These are phyloP conservation scores for Scedosporium minutisporum DNA, from an alignment of 2,329 filamentous ascomycete genomes.

Conservation along the genomic window DNA sequence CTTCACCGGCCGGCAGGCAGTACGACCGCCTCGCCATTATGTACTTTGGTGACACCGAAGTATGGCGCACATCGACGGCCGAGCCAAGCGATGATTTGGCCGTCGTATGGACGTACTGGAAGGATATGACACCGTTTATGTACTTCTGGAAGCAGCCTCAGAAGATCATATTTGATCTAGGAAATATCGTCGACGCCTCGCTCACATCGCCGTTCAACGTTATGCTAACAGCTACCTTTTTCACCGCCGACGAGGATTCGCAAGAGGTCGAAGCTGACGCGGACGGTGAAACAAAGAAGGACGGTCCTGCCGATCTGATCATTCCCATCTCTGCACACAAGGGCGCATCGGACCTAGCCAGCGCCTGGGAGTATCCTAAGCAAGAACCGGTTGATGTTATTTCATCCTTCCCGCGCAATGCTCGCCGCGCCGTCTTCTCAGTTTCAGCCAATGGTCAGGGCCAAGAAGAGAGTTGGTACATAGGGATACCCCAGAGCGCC, in stretches of 20 bases:
- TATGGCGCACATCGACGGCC: slow-evolving; percentile 77
- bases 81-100: slow-evolving; percentile 58
- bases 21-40: slow-evolving; percentile 68
- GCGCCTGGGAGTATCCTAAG: slow-evolving; percentile 57
- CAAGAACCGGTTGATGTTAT: slow-evolving; percentile 51
- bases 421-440: slow-evolving; percentile 60
- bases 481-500: slow-evolving; percentile 59
- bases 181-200: slow-evolving; percentile 56
- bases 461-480: slow-evolving; percentile 79
- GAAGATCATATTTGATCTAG: slow-evolving; percentile 71
- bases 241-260: slow-evolving; percentile 32
- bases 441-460: slow-evolving; percentile 70
- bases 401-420: slow-evolving; percentile 50
- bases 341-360: slow-evolving; percentile 41
- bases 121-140: slow-evolving; percentile 67
- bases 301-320: slow-evolving; percentile 50
- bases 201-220: slow-evolving; percentile 69
- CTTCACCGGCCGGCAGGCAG: slow-evolving; percentile 55
- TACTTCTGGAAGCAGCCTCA: slow-evolving; percentile 59
- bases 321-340: slow-evolving; percentile 54
- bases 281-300: background rate
- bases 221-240: slow-evolving; percentile 66
- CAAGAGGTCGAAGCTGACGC: slow-evolving; percentile 21
- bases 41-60: slow-evolving; percentile 67
- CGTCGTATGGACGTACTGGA: slow-evolving; percentile 67